These are phyloP conservation scores for Colletotrichum sp. DNA, from an alignment of 2,329 filamentous ascomycete species.

Conservation along the genomic window DNA sequence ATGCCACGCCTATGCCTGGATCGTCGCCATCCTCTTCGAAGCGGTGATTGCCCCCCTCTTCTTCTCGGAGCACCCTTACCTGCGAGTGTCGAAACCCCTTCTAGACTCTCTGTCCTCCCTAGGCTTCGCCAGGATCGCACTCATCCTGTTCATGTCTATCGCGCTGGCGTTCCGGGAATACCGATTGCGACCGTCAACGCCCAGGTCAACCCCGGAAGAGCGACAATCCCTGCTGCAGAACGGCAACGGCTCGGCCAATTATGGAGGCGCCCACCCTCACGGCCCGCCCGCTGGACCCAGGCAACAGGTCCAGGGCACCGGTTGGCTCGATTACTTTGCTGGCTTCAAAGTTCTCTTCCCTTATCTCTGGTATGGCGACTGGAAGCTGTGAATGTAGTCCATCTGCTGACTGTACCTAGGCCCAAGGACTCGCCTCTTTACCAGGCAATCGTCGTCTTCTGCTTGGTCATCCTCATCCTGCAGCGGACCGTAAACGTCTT, in stretches of 20 bases:
- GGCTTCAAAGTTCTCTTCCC: slow-evolving; percentile 51
- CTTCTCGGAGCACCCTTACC: slow-evolving; percentile 29
- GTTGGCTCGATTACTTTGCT: slow-evolving; percentile 52
- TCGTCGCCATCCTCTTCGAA: slow-evolving; percentile 38
- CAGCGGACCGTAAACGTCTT: slow-evolving; percentile 50
- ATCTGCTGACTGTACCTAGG: slow-evolving; percentile 30
- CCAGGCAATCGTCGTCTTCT: slow-evolving; percentile 45
- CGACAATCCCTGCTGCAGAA: slow-evolving; percentile 44
- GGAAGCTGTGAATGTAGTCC: not conserved
- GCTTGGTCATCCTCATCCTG: slow-evolving; percentile 42
- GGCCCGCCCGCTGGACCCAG: slow-evolving; percentile 8
- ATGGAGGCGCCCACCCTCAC: slow-evolving; percentile 27
- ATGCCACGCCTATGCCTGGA: slow-evolving; percentile 43
- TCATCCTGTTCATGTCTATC: slow-evolving; percentile 39
- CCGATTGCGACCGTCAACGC: slow-evolving; percentile 28
- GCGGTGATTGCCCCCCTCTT: slow-evolving; percentile 40
- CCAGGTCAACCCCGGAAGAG: slow-evolving; percentile 37
- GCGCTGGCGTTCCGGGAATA: slow-evolving; percentile 35
- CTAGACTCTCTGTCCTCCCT: slow-evolving; percentile 35
- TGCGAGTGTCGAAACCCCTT: slow-evolving; percentile 32
- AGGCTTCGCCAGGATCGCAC: slow-evolving; percentile 33
- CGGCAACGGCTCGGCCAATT: slow-evolving; percentile 35
- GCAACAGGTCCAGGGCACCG: slow-evolving; percentile 36
- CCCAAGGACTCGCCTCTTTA: slow-evolving; percentile 45
- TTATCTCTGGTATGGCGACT: slow-evolving; percentile 43